Base-by-base conservation (phyloP, 2,329 filamentous ascomycete species). In the Pseudocercospora eumusae region DNA sequence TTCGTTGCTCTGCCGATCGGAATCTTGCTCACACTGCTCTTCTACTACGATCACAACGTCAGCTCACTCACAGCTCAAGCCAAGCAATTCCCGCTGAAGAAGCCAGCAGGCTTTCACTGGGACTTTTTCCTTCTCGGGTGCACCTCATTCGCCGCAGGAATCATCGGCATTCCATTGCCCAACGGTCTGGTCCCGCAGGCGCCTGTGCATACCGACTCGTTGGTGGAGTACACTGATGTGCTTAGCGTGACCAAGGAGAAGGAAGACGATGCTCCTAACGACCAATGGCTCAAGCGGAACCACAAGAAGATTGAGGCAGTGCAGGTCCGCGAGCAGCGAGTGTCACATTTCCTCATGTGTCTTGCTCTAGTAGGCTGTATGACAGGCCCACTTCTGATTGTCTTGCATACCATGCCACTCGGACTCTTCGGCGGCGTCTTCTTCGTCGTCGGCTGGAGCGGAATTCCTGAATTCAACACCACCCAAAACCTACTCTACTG, bases 31-130 rank as follows among this genome's bases (percentile, higher is more conserved):
- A 84, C 82, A 64, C 65, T 83, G 4, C 76, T 85, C 2, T 84
- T 84, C 73, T 85, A 84, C 71, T 84, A 83, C 66, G 83, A 84
- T 70, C 83, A 84, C 70, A 75, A 75, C 77, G 81, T 85, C 56
- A 83, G 81, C 63, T 83, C 81, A 23, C 76, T 86, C 31, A 84
- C 81, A 9, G 83, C 83, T 0, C 84, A 86, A 72, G 83, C 81
- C 13, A 80, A 79, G 25, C 78, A 84, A 25, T 86, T 82, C 53
- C 83, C 83, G 0, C 75, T 86, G 10, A 79, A 79, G 57, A 86
- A 86, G 66, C 83, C 83, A 0, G 83, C 82, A 0, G 83, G 83
- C n/a, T 86, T 85, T 68, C 83, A 85, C 69, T 85, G 83, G 83
- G 84, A 86, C 70, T 81, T 85, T 67, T 85, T 85, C 71, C 77